A percentile compares a stretch with the other conserved stretches of the same genome.
These are phyloP conservation scores for Salicornia ramosissima DNA, from an alignment of 148 eudicot genomes.

Conservation along the genomic window DNA sequence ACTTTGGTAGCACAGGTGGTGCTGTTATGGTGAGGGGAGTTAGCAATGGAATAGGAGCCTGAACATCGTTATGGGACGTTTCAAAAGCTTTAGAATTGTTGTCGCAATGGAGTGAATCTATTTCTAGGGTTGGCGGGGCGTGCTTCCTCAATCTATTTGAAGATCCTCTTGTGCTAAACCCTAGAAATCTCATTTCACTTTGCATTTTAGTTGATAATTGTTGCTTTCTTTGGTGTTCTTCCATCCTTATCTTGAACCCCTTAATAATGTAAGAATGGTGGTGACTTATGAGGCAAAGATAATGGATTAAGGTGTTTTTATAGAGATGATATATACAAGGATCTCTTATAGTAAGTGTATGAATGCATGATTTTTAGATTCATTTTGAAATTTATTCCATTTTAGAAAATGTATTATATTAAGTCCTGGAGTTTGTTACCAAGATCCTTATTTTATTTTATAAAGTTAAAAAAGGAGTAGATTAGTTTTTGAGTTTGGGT, in stretches of 20 bases:
- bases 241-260: not conserved
- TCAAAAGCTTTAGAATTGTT: not conserved
- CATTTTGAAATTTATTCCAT: too few species aligned
- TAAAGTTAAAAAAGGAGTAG: too few species aligned
- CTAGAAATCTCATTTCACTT: not conserved
- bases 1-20: not conserved
- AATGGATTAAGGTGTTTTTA: too few species aligned
- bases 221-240: not conserved
- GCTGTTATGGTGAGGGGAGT: not conserved
- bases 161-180: not conserved
- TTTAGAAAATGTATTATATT: too few species aligned
- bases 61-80: not conserved
- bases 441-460: too few species aligned
- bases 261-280: not conserved
- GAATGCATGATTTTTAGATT: too few species aligned
- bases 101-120: not conserved
- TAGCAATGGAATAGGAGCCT: not conserved
- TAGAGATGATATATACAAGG: too few species aligned
- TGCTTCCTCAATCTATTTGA: not conserved
- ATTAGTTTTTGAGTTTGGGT: too few species aligned
- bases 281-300: not conserved
- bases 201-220: not conserved
- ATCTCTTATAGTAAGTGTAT: too few species aligned
- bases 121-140: not conserved
- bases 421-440: too few species aligned